Conservation (phyloP, 2,329 filamentous ascomycete genomes). For the Sclerotiophoma versabilis region DNA sequence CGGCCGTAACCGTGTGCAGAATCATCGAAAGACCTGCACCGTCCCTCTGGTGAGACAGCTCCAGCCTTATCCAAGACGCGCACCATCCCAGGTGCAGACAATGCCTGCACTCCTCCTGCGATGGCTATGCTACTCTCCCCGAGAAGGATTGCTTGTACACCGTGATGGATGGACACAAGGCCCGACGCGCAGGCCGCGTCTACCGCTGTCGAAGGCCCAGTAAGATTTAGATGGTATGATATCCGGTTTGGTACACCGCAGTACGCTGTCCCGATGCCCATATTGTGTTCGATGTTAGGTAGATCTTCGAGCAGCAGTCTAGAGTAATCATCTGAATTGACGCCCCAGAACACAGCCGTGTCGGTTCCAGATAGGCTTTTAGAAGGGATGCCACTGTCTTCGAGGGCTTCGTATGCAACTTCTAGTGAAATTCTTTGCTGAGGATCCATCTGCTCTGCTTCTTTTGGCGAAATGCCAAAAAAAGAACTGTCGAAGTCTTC, state of each 20-base stretch:
- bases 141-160: constrained; percentile 28
- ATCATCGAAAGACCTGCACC: constrained; percentile 53
- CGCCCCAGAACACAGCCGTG: constrained; percentile 35
- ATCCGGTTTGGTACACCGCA: constrained; percentile 27
- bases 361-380: constrained; percentile 19
- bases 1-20: constrained; percentile 69
- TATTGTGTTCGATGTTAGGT: constrained; percentile 18
- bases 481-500: constrained; percentile 46
- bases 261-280: constrained; percentile 28
- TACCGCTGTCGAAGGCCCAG: constrained; percentile 33
- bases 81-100: constrained; percentile 25
- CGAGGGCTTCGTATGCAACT: constrained; percentile 47
- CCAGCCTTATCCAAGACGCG: constrained; percentile 52
- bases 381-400: constrained; percentile 33
- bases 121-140: constrained; percentile 44
- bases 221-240: constrained; percentile 33
- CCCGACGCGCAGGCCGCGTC: constrained; percentile 38
- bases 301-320: constrained; percentile 24
- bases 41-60: constrained; percentile 55
- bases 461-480: constrained; percentile 31
- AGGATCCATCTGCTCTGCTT: constrained; percentile 37
- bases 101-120: constrained; percentile 47
- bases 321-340: constrained; percentile 21
- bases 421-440: constrained; percentile 38
- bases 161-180: constrained; percentile 32